Percentiles rank a stretch among this genome's conserved stretches.
phyloP scores from a whole-genome alignment of 768 basidiomycete species.

The Lenzites betulinus region DNA sequence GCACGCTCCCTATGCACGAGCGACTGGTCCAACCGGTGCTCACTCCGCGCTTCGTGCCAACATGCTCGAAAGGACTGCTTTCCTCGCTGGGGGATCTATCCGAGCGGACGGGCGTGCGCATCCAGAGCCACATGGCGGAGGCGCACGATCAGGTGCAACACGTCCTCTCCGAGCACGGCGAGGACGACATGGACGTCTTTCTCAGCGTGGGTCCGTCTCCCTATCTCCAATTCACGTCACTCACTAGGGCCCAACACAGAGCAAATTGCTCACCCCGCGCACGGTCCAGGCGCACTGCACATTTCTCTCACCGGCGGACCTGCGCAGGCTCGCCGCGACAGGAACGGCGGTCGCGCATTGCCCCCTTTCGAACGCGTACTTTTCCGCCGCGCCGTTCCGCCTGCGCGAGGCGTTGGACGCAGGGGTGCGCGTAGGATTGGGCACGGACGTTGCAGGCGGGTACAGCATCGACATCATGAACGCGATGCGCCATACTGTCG shows the following conservation, averaged over 20 bases:
- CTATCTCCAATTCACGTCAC: neutral
- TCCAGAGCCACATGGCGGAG: constrained; percentile 87
- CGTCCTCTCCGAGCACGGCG: constrained; percentile 60
- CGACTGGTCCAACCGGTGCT: constrained; percentile 77
- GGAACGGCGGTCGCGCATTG: constrained; percentile 81
- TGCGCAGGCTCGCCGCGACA: constrained; percentile 48
- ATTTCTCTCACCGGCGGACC: constrained; percentile 56
- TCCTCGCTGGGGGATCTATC: constrained; percentile 61
- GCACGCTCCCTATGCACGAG: constrained; percentile 43
- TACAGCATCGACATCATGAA: constrained; percentile 79
- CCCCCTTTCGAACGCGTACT: constrained; percentile 87
- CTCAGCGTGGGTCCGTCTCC: constrained; percentile 48
- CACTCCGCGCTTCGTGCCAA: constrained; percentile 89
- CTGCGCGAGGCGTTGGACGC: constrained; percentile 68
- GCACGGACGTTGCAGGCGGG: constrained; percentile 86
- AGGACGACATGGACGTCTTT: constrained; percentile 76
- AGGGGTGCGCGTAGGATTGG: constrained; percentile 74
- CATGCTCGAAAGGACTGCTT: constrained; percentile 76
- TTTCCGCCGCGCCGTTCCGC: constrained; percentile 70
- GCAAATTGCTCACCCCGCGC: constrained; percentile 57
- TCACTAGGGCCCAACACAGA: constrained; percentile 38
- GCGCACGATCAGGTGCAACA: constrained; percentile 73
- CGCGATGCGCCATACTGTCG: constrained; percentile 79
- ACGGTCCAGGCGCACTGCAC: constrained; percentile 92
- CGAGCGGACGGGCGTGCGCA: constrained; percentile 43